These are phyloP conservation scores for Collybiopsis confluens DNA, from an alignment of 768 basidiomycete species.

Conservation along the genomic window DNA sequence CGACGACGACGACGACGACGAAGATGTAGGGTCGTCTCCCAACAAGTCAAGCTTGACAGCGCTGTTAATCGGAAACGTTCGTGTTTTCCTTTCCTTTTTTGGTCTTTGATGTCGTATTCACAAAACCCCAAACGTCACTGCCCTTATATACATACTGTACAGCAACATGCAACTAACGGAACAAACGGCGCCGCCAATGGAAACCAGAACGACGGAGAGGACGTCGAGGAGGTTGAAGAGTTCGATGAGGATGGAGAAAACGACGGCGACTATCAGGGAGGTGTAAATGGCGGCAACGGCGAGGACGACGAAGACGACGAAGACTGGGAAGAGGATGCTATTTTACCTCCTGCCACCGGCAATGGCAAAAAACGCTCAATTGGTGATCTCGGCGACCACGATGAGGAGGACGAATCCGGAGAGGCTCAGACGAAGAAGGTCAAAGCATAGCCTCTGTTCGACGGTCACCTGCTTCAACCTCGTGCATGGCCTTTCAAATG, in stretches of 20 bases:
- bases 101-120: no score
- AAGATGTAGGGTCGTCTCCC: neutral
- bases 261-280: neutral
- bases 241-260: neutral
- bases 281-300: neutral
- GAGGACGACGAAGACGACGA: neutral
- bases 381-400: neutral
- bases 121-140: neutral
- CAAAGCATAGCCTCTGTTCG: neutral
- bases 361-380: slow-evolving; percentile 5
- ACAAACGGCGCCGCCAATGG: neutral
- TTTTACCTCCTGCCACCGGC: neutral
- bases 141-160: neutral
- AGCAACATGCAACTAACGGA: neutral
- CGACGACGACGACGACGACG: neutral
- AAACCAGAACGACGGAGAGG: neutral
- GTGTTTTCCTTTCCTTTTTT: slow-evolving; percentile 3
- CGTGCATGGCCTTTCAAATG: neutral
- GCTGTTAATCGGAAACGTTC: slow-evolving; percentile 4
- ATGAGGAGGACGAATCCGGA: neutral
- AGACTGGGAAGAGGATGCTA: neutral
- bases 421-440: neutral
- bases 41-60: slow-evolving; percentile 5
- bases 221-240: neutral
- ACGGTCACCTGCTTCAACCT: no score